Conservation (phyloP, 2,329 filamentous ascomycete genomes). For the Mycosphaerella sp. region DNA sequence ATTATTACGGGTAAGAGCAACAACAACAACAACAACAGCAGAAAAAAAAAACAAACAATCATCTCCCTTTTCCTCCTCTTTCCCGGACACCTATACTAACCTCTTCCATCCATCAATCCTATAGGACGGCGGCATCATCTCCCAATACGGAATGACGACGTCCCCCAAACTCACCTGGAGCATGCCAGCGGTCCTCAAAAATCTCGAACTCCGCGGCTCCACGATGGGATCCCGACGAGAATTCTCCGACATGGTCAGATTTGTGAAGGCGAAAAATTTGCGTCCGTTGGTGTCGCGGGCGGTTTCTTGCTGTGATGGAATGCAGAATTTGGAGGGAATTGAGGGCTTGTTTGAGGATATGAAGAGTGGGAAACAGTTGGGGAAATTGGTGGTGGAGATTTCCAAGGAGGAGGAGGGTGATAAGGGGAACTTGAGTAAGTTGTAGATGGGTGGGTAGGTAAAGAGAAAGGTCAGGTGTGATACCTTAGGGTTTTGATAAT, state of each 20-base stretch:
- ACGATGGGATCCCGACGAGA: conserved; percentile 91
- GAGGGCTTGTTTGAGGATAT: conserved; percentile 82
- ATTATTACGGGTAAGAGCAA: conserved; percentile 55
- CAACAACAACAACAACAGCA: no score
- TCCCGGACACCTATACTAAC: not conserved
- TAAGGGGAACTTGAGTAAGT: conserved; percentile 21
- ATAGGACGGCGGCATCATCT: conserved; percentile 68
- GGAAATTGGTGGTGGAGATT: conserved; percentile 79
- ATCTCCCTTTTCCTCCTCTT: no score
- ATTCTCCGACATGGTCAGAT: conserved; percentile 83
- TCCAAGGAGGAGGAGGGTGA: conserved; percentile 22
- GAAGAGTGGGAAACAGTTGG: conserved; percentile 79
- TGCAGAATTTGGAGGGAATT: conserved; percentile 67
- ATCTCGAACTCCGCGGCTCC: conserved; percentile 76
- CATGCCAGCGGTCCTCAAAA: conserved; percentile 78
- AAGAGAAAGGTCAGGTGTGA: not conserved
- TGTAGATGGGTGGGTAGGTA: conserved; percentile 13
- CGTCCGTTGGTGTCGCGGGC: conserved; percentile 66
- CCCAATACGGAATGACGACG: conserved; percentile 82
- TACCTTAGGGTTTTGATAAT: no score
- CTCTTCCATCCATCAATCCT: no score
- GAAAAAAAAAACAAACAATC: not conserved
- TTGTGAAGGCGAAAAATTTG: conserved; percentile 67
- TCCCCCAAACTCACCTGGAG: conserved; percentile 78
- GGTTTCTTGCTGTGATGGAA: conserved; percentile 35